Evolutionary conservation across 495 filamentous ascomycete species (phyloP).

Genomic region (Talaromyces stipitatus): DNA sequence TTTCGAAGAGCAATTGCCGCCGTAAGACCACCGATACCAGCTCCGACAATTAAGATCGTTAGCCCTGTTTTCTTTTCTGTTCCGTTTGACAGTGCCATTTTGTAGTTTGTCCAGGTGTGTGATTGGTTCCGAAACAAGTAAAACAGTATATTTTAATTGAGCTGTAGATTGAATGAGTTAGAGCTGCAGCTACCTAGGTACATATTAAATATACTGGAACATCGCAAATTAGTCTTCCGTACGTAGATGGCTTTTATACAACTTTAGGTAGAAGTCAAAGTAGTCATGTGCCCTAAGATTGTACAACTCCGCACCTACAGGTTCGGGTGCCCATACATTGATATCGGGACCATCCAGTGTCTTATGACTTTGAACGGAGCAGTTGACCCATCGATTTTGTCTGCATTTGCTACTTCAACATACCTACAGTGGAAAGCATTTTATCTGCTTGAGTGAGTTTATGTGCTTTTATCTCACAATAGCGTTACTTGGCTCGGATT

Average conservation of each 20-base stretch:
- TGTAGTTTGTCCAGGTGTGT: not conserved
- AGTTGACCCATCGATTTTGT: not conserved
- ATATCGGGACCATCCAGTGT: not conserved
- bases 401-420: not conserved
- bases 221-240: too few relatives aligned
- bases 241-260: not conserved
- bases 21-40: slow-evolving; percentile 45
- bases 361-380: not conserved
- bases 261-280: not conserved
- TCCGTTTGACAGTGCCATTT: not conserved
- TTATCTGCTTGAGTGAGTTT: not conserved
- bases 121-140: not conserved
- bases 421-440: not conserved
- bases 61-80: not conserved
- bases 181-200: not conserved
- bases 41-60: slow-evolving; percentile 44
- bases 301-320: not conserved
- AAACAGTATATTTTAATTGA: not conserved
- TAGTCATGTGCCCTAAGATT: not conserved
- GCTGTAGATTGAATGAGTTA: not conserved
- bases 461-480: too few relatives aligned
- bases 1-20: slow-evolving; percentile 44
- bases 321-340: not conserved
- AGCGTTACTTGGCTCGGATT: too few relatives aligned
- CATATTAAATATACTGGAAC: not conserved